Conservation (phyloP, 495 filamentous ascomycete genomes). For the Pyronema omphalodes region DNA sequence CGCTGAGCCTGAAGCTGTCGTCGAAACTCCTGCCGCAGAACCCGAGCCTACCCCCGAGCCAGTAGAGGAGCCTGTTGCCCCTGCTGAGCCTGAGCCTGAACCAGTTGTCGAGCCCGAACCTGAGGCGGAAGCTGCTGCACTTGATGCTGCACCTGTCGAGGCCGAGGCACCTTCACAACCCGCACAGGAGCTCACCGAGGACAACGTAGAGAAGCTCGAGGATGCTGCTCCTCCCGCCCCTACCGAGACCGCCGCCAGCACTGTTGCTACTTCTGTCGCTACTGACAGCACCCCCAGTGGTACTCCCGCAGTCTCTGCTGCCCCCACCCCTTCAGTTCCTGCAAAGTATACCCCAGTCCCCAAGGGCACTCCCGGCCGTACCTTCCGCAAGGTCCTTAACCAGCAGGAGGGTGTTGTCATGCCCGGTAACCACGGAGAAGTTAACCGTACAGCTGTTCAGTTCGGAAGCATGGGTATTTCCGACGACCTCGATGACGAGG, state of each 20-base stretch:
- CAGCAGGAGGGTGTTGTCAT: conserved; percentile 96
- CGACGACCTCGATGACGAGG: conserved; percentile 83
- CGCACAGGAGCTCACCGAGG: conserved; percentile 46
- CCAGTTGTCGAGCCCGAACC: conserved; percentile 8
- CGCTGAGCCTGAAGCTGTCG: conserved; percentile 13
- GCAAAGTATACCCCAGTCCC: conserved; percentile 18
- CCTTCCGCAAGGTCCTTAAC: conserved; percentile 67
- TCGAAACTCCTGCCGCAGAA: conserved; percentile 9
- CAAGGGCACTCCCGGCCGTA: conserved; percentile 30
- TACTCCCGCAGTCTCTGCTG: conserved; percentile 37
- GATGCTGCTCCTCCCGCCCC: conserved; percentile 57
- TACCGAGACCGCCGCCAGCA: conserved; percentile 78
- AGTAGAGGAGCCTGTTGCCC: conserved; percentile 5
- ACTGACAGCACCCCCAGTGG: conserved; percentile 32
- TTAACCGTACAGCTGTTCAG: conserved; percentile 85
- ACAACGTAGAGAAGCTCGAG: conserved; percentile 74
- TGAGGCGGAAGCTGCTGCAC: conserved; percentile 20
- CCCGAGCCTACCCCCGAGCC: conserved; percentile 10
- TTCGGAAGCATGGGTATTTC: conserved; percentile 92
- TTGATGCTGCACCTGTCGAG: conserved; percentile 25
- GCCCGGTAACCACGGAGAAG: conserved; percentile 82
- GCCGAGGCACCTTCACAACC: conserved; percentile 16
- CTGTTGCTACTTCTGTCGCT: conserved; percentile 66
- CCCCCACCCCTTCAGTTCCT: conserved; percentile 33
- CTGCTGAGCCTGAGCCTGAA: conserved; percentile 1